phyloP scores from a whole-genome alignment of 208 protist species.

The Angomonas desouzai region DNA sequence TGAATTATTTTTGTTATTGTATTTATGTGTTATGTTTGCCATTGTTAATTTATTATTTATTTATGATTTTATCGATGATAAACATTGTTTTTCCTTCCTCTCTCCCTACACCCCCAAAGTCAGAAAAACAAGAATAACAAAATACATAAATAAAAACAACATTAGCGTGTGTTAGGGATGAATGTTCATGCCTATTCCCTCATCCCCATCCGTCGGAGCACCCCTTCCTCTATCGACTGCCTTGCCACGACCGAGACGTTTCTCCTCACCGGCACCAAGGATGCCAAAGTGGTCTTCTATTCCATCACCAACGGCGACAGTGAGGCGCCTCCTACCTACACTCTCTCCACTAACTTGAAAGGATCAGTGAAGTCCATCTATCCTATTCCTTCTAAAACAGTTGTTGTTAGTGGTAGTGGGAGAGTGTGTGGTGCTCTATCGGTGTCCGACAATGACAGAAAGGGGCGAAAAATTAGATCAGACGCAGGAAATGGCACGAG shows the following conservation, averaged over 20 bases:
- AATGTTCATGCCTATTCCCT: constrained; percentile 19
- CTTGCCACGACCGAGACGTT: constrained; percentile 36
- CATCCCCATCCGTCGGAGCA: constrained; percentile 15
- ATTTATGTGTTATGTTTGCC: too few species aligned
- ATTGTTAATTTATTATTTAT: too few species aligned
- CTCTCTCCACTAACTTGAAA: constrained; percentile 26
- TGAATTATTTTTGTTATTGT: too few species aligned
- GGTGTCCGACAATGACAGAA: not conserved
- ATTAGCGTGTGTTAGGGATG: too few species aligned
- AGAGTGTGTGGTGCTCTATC: not conserved
- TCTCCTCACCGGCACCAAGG: constrained; percentile 51
- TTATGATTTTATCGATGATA: too few species aligned
- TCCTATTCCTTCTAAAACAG: not conserved
- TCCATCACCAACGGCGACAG: constrained; percentile 3
- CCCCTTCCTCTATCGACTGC: constrained; percentile 33
- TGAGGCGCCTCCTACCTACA: constrained; percentile 11
- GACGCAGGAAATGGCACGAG: not conserved
- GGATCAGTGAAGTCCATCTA: constrained; percentile 15
- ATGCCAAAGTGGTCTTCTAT: constrained; percentile 55
- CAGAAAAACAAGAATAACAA: not conserved
- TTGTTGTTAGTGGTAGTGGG: not conserved
- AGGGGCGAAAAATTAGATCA: not conserved
- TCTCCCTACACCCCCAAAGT: not conserved
- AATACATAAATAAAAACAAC: not conserved
- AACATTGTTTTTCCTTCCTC: constrained; percentile 14